Conservation (phyloP, 2,329 filamentous ascomycete species). For the Microdochium paspali region DNA sequence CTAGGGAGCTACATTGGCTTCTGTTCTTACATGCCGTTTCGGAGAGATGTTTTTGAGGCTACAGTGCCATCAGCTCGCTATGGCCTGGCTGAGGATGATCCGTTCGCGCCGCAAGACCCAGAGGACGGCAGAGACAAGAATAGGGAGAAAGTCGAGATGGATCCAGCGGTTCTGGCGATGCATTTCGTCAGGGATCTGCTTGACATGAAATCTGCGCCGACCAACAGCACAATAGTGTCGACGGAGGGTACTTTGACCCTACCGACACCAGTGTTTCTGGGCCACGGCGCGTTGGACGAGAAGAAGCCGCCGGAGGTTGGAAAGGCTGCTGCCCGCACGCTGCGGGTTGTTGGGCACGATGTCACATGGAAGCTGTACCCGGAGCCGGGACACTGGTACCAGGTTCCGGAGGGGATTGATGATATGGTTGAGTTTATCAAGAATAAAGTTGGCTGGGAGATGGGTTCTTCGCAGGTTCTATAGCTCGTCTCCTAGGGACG, state of each 20-base stretch:
- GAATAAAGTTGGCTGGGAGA: constrained; percentile 2
- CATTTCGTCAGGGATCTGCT: constrained; percentile 22
- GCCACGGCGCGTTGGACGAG: constrained; percentile 29
- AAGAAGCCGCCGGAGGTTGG: constrained; percentile 24
- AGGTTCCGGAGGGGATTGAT: constrained; percentile 35
- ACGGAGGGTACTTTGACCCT: no score
- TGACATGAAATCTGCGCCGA: constrained; percentile 6
- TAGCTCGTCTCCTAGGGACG: no score
- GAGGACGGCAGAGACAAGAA: constrained; percentile 5
- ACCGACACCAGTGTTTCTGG: constrained; percentile 30
- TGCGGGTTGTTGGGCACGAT: constrained; percentile 20
- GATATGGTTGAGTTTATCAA: constrained; percentile 28
- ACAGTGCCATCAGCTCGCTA: no score
- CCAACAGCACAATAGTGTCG: background rate
- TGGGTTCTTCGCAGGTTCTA: background rate
- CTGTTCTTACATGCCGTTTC: constrained; percentile 34
- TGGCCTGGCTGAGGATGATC: constrained; percentile 5
- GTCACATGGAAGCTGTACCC: constrained; percentile 29
- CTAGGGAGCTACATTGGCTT: constrained; percentile 36
- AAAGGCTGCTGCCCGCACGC: constrained; percentile 14
- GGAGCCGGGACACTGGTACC: constrained; percentile 35
- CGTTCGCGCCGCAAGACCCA: no score
- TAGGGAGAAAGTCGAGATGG: constrained; percentile 5
- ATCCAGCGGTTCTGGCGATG: constrained; percentile 13
- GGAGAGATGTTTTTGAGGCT: constrained; percentile 20